phyloP scores from a whole-genome alignment of 2,329 filamentous ascomycete genomes.

The Coniochaeta sp. region DNA sequence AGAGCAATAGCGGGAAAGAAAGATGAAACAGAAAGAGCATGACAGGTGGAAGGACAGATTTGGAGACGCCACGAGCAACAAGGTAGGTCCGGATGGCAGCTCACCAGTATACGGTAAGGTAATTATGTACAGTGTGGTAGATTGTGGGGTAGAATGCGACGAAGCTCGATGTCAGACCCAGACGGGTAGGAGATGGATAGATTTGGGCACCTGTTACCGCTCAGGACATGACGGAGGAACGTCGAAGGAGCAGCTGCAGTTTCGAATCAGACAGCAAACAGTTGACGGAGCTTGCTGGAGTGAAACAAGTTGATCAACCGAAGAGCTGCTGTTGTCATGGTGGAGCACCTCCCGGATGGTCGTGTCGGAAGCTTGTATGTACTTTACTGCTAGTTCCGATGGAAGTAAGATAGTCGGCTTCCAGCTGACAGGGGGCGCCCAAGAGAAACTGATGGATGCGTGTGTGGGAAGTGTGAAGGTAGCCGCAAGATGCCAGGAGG shows the following conservation, averaged over 20 bases:
- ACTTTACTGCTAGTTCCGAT: background rate
- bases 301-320: background rate
- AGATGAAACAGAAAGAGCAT: conserved; percentile 12
- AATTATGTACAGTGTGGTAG: background rate
- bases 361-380: background rate
- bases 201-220: background rate
- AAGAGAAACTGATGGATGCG: background rate
- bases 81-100: conserved; percentile 13
- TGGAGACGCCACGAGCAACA: conserved; percentile 16
- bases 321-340: background rate
- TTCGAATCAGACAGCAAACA: background rate
- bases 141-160: background rate
- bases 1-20: background rate
- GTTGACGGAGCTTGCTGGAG: background rate
- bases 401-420: background rate
- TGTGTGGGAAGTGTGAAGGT: background rate
- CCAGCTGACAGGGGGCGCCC: background rate
- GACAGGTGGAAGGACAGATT: conserved; percentile 8
- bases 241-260: background rate
- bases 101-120: background rate
- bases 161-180: background rate
- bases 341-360: background rate
- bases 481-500: background rate
- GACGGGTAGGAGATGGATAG: background rate
- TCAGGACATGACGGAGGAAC: background rate